Percentiles rank a stretch among this genome's conserved stretches.
These are phyloP conservation scores for Candida silvicultrix DNA, from an alignment of 805 yeast genomes.

Conservation along the genomic window DNA sequence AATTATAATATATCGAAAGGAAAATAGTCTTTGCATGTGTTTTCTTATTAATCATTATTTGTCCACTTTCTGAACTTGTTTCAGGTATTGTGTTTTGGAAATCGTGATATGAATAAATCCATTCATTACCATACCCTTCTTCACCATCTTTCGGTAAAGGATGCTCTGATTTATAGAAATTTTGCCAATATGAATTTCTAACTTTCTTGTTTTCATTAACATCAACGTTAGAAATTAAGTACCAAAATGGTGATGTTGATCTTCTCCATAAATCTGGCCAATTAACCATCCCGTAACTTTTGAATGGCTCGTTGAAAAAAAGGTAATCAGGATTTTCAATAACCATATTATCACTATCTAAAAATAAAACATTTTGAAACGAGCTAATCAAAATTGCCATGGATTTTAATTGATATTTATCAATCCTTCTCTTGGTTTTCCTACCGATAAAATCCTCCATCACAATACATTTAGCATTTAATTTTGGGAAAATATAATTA, in stretches of 20 bases:
- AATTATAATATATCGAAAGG: slow-evolving; percentile 49
- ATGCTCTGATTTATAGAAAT: slow-evolving; percentile 7
- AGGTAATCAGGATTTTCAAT: slow-evolving; percentile 47
- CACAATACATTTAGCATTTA: slow-evolving; percentile 53
- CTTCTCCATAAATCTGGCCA: slow-evolving; percentile 71
- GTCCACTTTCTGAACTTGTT: slow-evolving; percentile 56
- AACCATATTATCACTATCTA: slow-evolving; percentile 74
- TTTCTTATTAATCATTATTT: slow-evolving; percentile 46
- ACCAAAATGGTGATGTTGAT: slow-evolving; percentile 51
- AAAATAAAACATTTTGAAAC: slow-evolving; percentile 62
- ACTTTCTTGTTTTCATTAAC: slow-evolving; percentile 28
- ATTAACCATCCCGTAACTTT: slow-evolving; percentile 35
- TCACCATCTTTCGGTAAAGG: background rate
- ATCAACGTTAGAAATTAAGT: slow-evolving; percentile 40
- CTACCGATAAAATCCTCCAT: slow-evolving; percentile 45
- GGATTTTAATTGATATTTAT: slow-evolving; percentile 57
- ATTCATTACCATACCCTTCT: background rate
- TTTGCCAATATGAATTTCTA: slow-evolving; percentile 19
- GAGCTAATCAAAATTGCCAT: slow-evolving; percentile 68
- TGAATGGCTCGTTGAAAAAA: slow-evolving; percentile 36
- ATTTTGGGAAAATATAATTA: slow-evolving; percentile 48
- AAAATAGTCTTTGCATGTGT: slow-evolving; percentile 45
- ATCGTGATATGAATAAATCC: slow-evolving; percentile 22
- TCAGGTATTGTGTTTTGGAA: slow-evolving; percentile 50
- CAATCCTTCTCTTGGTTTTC: slow-evolving; percentile 32